These are phyloP conservation scores for Alloascoidea africana DNA, from an alignment of 805 yeast genomes.

Conservation along the genomic window DNA sequence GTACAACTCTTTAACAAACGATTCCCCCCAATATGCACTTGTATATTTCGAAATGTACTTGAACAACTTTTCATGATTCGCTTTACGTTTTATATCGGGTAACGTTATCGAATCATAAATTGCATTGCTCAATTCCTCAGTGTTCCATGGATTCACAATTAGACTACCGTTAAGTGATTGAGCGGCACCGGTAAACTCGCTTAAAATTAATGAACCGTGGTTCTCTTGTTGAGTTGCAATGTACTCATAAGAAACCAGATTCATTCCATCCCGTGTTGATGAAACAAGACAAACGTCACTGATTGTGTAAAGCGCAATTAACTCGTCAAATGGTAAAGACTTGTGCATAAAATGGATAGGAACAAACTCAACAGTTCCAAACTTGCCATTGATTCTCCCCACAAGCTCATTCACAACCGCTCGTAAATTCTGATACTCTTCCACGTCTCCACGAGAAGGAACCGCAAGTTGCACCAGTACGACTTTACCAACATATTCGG, in stretches of 20 bases:
- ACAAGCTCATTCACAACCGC: conserved; percentile 93
- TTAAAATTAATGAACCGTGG: conserved; percentile 74
- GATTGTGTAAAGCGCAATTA: conserved; percentile 72
- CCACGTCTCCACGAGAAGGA: conserved; percentile 95
- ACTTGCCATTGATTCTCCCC: conserved; percentile 90
- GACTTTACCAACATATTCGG: conserved; percentile 97
- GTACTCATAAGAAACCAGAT: conserved; percentile 88
- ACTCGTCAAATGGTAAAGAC: conserved; percentile 79
- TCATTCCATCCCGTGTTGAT: conserved; percentile 98
- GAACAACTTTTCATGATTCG: conserved; percentile 74
- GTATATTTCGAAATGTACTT: conserved; percentile 86
- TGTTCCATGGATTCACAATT: conserved; percentile 96
- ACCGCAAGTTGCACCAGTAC: conserved; percentile 94
- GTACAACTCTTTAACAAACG: conserved; percentile 71
- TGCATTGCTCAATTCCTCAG: conserved; percentile 81
- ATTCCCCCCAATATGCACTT: conserved; percentile 94
- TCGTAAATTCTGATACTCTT: conserved; percentile 87
- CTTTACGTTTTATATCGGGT: conserved; percentile 63
- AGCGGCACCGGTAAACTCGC: conserved; percentile 99
- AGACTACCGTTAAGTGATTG: conserved; percentile 91
- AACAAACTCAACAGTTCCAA: conserved; percentile 93
- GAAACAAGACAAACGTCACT: conserved; percentile 88
- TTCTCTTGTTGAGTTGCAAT: conserved; percentile 86
- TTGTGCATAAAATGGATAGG: conserved; percentile 96
- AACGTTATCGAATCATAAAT: conserved; percentile 77